Percentiles rank a stretch among this genome's conserved stretches.
These are phyloP conservation scores for Truncatella angustata DNA, from an alignment of 2,329 filamentous ascomycete genomes.

Conservation along the genomic window DNA sequence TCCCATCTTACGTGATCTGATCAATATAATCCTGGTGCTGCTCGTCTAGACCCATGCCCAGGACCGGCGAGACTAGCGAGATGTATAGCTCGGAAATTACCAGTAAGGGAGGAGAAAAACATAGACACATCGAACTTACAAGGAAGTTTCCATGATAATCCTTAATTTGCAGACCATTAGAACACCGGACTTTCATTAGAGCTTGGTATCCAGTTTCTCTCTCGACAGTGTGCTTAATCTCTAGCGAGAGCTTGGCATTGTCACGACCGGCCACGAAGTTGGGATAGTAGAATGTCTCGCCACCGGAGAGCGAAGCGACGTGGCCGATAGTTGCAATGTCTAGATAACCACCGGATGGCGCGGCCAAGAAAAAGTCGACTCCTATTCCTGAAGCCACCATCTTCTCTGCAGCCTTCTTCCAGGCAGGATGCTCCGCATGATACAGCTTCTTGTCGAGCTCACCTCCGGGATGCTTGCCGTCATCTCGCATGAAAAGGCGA, in stretches of 20 bases:
- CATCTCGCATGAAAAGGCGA: constrained; percentile 79
- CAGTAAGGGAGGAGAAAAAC: too few species aligned
- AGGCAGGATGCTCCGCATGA: constrained; percentile 83
- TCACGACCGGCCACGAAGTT: constrained; percentile 92
- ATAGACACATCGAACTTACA: neutral
- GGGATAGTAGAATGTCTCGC: constrained; percentile 94
- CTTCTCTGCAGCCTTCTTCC: constrained; percentile 81
- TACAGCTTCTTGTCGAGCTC: constrained; percentile 92
- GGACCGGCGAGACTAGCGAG: too few species aligned
- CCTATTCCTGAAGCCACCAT: constrained; percentile 87
- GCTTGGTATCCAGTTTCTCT: constrained; percentile 94
- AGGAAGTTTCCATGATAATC: constrained; percentile 93
- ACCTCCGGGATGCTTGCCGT: constrained; percentile 79
- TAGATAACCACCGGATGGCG: constrained; percentile 85
- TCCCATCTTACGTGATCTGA: too few species aligned
- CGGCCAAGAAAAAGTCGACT: constrained; percentile 90
- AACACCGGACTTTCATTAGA: constrained; percentile 97
- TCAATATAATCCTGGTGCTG: too few species aligned
- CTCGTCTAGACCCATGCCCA: too few species aligned
- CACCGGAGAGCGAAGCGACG: constrained; percentile 83
- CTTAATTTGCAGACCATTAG: constrained; percentile 89
- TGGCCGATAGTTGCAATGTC: constrained; percentile 92
- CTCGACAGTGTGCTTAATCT: constrained; percentile 82
- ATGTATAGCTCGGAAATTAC: too few species aligned
- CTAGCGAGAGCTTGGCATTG: constrained; percentile 75